Evolutionary conservation across 345 rosid genomes (phyloP).

Genomic region (Pistacia atlantica): DNA sequence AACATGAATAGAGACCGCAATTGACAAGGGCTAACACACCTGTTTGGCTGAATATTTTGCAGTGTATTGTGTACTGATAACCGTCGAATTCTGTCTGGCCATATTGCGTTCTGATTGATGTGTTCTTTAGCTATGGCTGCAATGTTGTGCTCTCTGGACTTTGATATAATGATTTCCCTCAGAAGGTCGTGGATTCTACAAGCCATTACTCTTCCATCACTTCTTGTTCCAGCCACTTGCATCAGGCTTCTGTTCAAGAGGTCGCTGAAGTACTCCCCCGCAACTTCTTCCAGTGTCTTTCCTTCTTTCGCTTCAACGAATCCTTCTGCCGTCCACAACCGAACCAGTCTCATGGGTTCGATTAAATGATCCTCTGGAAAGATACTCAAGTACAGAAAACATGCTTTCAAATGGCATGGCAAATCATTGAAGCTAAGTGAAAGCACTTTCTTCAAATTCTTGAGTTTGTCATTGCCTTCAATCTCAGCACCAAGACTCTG

Average conservation of each 20-base stretch:
- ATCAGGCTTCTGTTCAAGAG: conserved; percentile 44
- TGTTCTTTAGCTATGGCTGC: conserved; percentile 26
- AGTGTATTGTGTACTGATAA: conserved; percentile 32
- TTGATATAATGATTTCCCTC: conserved; percentile 35
- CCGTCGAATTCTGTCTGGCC: conserved; percentile 46
- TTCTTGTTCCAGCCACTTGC: conserved; percentile 27
- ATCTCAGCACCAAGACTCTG: conserved; percentile 38
- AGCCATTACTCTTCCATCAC: conserved; percentile 34
- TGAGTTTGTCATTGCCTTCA: conserved; percentile 30
- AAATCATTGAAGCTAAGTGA: conserved; percentile 45
- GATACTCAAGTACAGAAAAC: conserved; percentile 44
- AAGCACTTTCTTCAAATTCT: conserved; percentile 34
- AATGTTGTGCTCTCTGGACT: conserved; percentile 43
- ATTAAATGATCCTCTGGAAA: conserved; percentile 42
- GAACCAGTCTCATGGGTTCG: conserved; percentile 26
- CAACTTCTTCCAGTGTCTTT: conserved; percentile 45
- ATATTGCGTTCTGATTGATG: not conserved
- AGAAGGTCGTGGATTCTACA: conserved; percentile 45
- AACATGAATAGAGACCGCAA: conserved; percentile 47
- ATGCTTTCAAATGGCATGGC: conserved; percentile 43
- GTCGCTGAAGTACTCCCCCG: conserved; percentile 42
- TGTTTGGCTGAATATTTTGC: conserved; percentile 16
- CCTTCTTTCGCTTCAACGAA: conserved; percentile 43
- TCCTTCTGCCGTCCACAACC: conserved; percentile 49
- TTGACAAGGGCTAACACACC: conserved; percentile 17